Evolutionary conservation across 495 filamentous ascomycete species (phyloP).

Genomic region (Neurospora tetraspora): DNA sequence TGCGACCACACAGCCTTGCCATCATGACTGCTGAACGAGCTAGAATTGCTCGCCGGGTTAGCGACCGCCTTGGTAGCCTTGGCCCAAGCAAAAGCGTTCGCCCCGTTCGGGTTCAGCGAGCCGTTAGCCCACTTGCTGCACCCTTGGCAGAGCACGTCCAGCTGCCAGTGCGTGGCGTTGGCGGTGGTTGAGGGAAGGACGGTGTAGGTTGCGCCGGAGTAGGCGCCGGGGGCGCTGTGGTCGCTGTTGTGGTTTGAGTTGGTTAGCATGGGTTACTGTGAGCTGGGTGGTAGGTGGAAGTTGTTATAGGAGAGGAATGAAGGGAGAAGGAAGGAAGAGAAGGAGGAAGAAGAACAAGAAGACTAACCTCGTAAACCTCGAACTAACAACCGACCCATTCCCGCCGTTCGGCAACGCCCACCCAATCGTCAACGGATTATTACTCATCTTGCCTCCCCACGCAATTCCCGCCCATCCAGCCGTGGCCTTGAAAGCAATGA

Average conservation of each 20-base stretch:
- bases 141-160: conserved; percentile 34
- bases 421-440: conserved; percentile 37
- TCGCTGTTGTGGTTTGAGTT: conserved; percentile 17
- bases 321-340: not conserved
- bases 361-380: conserved; percentile 36
- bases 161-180: conserved; percentile 42
- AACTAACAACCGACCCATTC: conserved; percentile 27
- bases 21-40: conserved; percentile 18
- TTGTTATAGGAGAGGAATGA: not conserved
- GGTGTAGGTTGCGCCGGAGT: conserved; percentile 32
- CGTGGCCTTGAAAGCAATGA: conserved; percentile 27
- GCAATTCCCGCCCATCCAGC: conserved; percentile 38
- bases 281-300: not conserved
- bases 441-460: conserved; percentile 41
- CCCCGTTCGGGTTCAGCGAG: conserved; percentile 22
- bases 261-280: not conserved
- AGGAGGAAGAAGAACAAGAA: not conserved
- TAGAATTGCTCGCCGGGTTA: conserved; percentile 17
- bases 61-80: conserved; percentile 10
- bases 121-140: conserved; percentile 30
- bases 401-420: conserved; percentile 30
- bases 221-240: conserved; percentile 26
- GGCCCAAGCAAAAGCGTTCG: conserved; percentile 19
- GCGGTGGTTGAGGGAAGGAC: conserved; percentile 31
- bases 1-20: conserved; percentile 15